Percentiles rank a stretch among this genome's conserved stretches.
phyloP scores from a whole-genome alignment of 1,139 yeast genomes.

The Yamadazyma atmosphaerica region DNA sequence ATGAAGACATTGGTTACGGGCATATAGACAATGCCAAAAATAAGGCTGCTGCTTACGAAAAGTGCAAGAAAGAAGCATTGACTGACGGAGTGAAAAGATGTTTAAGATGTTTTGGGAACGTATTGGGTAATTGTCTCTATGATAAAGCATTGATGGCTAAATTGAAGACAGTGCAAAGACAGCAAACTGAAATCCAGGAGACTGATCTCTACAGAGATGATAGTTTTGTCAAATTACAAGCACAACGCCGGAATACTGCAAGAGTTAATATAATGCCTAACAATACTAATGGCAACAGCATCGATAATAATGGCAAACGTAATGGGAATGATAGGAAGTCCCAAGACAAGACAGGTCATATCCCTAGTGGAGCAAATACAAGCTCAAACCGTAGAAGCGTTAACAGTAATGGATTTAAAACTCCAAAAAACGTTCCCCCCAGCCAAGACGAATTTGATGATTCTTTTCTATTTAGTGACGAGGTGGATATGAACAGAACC shows the following conservation, averaged over 20 bases:
- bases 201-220: constrained; percentile 42
- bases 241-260: constrained; percentile 15
- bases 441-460: constrained; percentile 50
- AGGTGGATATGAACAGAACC: constrained; percentile 32
- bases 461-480: constrained; percentile 69
- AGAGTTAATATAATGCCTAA: constrained; percentile 11
- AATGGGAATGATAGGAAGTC: neutral
- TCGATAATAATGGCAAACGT: neutral
- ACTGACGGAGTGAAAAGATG: constrained; percentile 82
- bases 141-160: constrained; percentile 65
- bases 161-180: constrained; percentile 53
- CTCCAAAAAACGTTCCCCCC: constrained; percentile 14
- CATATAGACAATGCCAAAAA: constrained; percentile 70
- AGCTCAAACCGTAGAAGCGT: constrained; percentile 4
- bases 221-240: constrained; percentile 31
- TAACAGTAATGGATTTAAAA: constrained; percentile 3
- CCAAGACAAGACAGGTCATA: neutral
- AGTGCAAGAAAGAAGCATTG: constrained; percentile 78
- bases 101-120: constrained; percentile 76
- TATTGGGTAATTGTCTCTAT: constrained; percentile 75
- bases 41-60: constrained; percentile 75
- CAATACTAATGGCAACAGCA: neutral
- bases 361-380: neutral
- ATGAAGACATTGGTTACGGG: constrained; percentile 84
- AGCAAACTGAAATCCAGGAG: constrained; percentile 56